A percentile compares a stretch with the other conserved stretches of the same genome.
Conservation (phyloP, 805 yeast genomes). For the Kodamaea fukazawae region DNA sequence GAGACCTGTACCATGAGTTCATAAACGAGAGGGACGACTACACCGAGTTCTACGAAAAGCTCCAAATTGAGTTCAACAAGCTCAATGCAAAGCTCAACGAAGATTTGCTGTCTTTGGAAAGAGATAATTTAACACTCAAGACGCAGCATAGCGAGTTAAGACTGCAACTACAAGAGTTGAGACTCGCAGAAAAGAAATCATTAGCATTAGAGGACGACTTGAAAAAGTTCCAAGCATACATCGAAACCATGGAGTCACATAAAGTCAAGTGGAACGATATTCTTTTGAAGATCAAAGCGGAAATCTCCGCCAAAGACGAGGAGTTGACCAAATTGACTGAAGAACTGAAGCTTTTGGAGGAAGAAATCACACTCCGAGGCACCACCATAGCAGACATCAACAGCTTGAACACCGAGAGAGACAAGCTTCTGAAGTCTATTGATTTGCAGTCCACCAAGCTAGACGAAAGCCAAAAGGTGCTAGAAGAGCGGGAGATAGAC, state of each 20-base stretch:
- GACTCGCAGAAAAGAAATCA: slow-evolving; percentile 53
- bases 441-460: slow-evolving; percentile 43
- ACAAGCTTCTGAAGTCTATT: slow-evolving; percentile 51
- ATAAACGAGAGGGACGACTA: slow-evolving; percentile 65
- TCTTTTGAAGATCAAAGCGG: slow-evolving; percentile 54
- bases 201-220: slow-evolving; percentile 69
- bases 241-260: slow-evolving; percentile 62
- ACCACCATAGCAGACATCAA: slow-evolving; percentile 64
- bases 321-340: slow-evolving; percentile 42
- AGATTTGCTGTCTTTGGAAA: slow-evolving; percentile 42
- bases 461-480: slow-evolving; percentile 45
- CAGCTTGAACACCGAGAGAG: slow-evolving; percentile 58
- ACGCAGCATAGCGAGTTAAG: slow-evolving; percentile 40
- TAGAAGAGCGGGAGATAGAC: slow-evolving; percentile 49
- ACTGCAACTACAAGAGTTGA: slow-evolving; percentile 45
- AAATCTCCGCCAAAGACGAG: slow-evolving; percentile 44
- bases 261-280: slow-evolving; percentile 62
- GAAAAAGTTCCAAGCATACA: slow-evolving; percentile 66
- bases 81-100: slow-evolving; percentile 48
- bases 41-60: slow-evolving; percentile 49
- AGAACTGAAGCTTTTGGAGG: slow-evolving; percentile 41
- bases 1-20: slow-evolving; percentile 65
- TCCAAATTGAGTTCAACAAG: slow-evolving; percentile 53
- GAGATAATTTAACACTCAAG: slow-evolving; percentile 40
- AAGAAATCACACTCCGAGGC: slow-evolving; percentile 50